A percentile compares a stretch with the other conserved stretches of the same genome.
Conservation (phyloP, 1,284 basidiomycete genomes). For the Singerocomus inundabilis region DNA sequence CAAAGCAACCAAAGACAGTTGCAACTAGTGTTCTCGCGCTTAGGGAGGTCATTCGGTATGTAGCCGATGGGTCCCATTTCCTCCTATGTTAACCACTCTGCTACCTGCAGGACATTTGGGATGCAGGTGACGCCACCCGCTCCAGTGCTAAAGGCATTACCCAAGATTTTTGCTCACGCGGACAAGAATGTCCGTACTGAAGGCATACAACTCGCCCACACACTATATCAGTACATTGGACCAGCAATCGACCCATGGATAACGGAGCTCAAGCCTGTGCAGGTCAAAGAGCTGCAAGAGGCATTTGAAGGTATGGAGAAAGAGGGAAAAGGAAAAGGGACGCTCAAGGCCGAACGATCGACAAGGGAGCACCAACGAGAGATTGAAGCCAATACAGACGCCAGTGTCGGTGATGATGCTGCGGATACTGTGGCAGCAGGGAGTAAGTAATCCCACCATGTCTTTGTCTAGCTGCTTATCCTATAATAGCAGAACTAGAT, state of each 20-base stretch:
- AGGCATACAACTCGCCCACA: slow-evolving; percentile 75
- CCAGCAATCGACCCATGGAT: slow-evolving; percentile 85
- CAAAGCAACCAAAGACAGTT: slow-evolving; percentile 96
- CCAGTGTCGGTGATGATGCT: slow-evolving; percentile 38
- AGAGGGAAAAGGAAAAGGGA: slow-evolving; percentile 80
- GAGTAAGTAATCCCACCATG: slow-evolving; percentile 25
- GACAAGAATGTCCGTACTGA: slow-evolving; percentile 97
- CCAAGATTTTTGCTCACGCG: slow-evolving; percentile 93
- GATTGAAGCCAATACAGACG: slow-evolving; percentile 53
- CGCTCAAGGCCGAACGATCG: slow-evolving; percentile 73
- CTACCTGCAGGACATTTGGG: slow-evolving; percentile 70
- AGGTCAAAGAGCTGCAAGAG: slow-evolving; percentile 94
- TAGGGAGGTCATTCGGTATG: slow-evolving; percentile 69
- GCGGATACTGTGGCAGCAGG: slow-evolving; percentile 34
- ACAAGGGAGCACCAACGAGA: slow-evolving; percentile 82
- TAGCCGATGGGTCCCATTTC: slow-evolving; percentile 2
- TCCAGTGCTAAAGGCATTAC: slow-evolving; percentile 80
- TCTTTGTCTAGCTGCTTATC: slow-evolving; percentile 10
- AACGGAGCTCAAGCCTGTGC: slow-evolving; percentile 96
- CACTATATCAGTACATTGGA: slow-evolving; percentile 89
- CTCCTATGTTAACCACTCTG: slow-evolving; percentile 1
- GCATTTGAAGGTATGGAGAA: slow-evolving; percentile 84
- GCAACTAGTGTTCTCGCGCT: slow-evolving; percentile 78
- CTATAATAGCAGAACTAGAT: slow-evolving; percentile 38
- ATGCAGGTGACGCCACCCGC: slow-evolving; percentile 74